Conservation (phyloP, 164 flowering plant species). For the Aristolochia californica region DNA sequence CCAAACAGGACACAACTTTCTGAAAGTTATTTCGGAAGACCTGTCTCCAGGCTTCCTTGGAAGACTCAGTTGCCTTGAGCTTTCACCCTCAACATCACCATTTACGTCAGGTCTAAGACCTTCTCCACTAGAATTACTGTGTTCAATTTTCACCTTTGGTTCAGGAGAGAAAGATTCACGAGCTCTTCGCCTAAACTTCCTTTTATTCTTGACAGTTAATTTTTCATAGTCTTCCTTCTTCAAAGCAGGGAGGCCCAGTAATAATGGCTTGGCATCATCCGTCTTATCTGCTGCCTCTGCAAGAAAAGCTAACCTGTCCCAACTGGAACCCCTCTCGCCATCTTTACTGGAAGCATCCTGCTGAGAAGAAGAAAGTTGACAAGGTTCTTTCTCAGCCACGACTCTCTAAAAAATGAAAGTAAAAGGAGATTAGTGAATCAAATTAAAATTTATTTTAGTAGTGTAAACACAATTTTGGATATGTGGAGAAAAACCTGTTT, state of each 20-base stretch:
- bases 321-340: not conserved
- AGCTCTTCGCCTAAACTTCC: conserved; percentile 4
- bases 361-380: not conserved
- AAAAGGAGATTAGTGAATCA: conserved; percentile 1
- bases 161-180: conserved; percentile 4
- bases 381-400: not conserved
- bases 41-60: conserved; percentile 1
- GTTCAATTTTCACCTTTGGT: not conserved
- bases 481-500: conserved; percentile 9
- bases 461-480: not conserved
- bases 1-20: conserved; percentile 13
- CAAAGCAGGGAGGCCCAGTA: conserved; percentile 2
- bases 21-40: not conserved
- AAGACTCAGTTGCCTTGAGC: not conserved
- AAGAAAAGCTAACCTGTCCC: conserved; percentile 7
- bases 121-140: not conserved
- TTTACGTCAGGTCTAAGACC: not conserved
- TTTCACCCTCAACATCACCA: not conserved
- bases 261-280: not conserved
- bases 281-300: conserved; percentile 9
- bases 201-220: not conserved
- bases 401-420: conserved; percentile 4
- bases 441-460: not conserved
- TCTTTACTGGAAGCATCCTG: conserved; percentile 2
- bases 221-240: conserved; percentile 4